phyloP scores from a whole-genome alignment of 2,329 filamentous ascomycete species.

The Colletotrichum sp. region DNA sequence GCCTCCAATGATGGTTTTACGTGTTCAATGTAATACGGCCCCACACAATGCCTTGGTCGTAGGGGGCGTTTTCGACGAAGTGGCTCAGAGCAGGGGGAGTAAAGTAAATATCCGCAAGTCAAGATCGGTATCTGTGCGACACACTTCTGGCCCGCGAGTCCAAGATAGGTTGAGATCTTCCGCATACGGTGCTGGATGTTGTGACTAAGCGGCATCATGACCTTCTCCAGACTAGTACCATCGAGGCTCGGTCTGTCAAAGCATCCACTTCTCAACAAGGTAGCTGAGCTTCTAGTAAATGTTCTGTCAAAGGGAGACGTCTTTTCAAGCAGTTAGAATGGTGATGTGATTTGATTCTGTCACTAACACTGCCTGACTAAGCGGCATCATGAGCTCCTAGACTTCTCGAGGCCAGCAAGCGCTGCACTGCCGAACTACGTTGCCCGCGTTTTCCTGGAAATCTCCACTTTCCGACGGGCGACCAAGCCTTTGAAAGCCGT shows the following conservation, averaged over 20 bases:
- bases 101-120: no score
- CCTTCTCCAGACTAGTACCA: not conserved
- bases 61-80: no score
- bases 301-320: rapidly evolving
- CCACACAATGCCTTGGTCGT: no score
- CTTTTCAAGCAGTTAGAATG: rapidly evolving
- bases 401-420: not conserved
- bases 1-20: no score
- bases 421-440: not conserved
- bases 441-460: rapidly evolving
- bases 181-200: rapidly evolving
- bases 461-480: not conserved
- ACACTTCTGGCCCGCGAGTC: no score
- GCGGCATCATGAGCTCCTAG: not conserved
- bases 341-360: rapidly evolving
- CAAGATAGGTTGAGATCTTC: no score
- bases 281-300: rapidly evolving
- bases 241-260: not conserved
- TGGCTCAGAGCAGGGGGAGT: no score
- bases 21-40: no score
- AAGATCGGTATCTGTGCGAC: no score
- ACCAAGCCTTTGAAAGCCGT: rapidly evolving
- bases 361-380: not conserved
- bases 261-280: not conserved
- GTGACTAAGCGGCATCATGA: not conserved